Base-by-base conservation (phyloP, 2,329 filamentous ascomycete genomes). In the Colletotrichum spaethianum region DNA sequence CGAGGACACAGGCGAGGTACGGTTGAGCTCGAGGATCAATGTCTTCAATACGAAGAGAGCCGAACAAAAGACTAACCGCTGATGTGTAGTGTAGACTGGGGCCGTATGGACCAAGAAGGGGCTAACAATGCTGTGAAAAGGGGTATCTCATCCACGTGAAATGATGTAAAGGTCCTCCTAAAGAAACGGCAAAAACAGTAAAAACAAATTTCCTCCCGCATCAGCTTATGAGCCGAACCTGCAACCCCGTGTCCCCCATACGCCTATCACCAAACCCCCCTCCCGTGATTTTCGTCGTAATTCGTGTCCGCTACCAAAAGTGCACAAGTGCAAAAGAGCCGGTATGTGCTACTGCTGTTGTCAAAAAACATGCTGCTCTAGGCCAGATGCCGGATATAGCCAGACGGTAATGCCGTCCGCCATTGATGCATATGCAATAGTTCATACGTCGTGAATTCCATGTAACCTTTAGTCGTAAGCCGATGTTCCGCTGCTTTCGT, bases 121-220 rank as follows among this genome's bases (percentile, higher is more conserved):
- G 33, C 50, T 59, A 56, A 31, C 40, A 74, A 77, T 36, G 74
- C 55, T 64, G 69, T 74, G 53, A 65, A 73, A 75, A 72, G 76
- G 82, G 83, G 83, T 85, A 85, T 85, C 81, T 81, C 79, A 80
- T 81, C 79, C 81, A 82, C 74, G 67, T 74, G 77, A 79, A 80
- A 75, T 76, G 77, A 53, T 50, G 68, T 68, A 57, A 70, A 76
- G 72, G 63, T 68, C 40, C 42, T 63, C 42, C 63, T 31, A 26
- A 36, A 31, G 63, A 61, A 48, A 48, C 40, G 42, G 44, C 4
- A 16, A 20, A 50, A 60, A 28, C 40, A 14, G 26, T 28, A 18
- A 38, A 50, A 55, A 48, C 20, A 18, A 26, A 55, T 11, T 14
- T 69, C n/a, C 11, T 53, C 44, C 26, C 31, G 16, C 6, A 20